Percentiles rank a stretch among this genome's conserved stretches.
Conservation (phyloP, 2,329 filamentous ascomycete species). For the Fusarium subtropicale region DNA sequence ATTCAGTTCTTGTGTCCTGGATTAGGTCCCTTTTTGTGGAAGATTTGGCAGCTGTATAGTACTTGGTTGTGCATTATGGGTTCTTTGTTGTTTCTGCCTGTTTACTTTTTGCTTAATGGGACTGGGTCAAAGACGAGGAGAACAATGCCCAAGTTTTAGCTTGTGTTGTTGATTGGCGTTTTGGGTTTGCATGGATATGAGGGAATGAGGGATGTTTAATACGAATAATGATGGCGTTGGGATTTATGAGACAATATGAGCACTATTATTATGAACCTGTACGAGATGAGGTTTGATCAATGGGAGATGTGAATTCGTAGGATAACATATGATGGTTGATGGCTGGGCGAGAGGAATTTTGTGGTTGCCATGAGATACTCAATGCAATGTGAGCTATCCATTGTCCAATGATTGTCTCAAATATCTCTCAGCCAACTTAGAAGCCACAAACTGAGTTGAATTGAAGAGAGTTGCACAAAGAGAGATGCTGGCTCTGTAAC, state of each 20-base stretch:
- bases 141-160: constrained; percentile 29
- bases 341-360: accelerated
- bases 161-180: background rate
- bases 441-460: background rate
- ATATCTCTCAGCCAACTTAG: background rate
- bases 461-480: background rate
- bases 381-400: background rate
- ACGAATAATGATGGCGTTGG: constrained; percentile 26
- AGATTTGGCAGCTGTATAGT: constrained; percentile 71
- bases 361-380: background rate
- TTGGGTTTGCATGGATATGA: background rate
- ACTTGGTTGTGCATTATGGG: constrained; percentile 74
- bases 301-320: background rate
- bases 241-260: background rate
- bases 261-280: background rate
- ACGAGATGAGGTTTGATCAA: background rate
- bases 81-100: constrained; percentile 56
- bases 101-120: constrained; percentile 51
- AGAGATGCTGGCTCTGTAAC: background rate
- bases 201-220: background rate
- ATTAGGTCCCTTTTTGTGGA: constrained; percentile 65
- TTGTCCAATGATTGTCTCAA: background rate
- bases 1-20: constrained; percentile 77
- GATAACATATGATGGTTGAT: background rate
- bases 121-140: constrained; percentile 23